Base-by-base conservation (phyloP, 1,139 yeast species). In the Tardiomyces digboiensis region DNA sequence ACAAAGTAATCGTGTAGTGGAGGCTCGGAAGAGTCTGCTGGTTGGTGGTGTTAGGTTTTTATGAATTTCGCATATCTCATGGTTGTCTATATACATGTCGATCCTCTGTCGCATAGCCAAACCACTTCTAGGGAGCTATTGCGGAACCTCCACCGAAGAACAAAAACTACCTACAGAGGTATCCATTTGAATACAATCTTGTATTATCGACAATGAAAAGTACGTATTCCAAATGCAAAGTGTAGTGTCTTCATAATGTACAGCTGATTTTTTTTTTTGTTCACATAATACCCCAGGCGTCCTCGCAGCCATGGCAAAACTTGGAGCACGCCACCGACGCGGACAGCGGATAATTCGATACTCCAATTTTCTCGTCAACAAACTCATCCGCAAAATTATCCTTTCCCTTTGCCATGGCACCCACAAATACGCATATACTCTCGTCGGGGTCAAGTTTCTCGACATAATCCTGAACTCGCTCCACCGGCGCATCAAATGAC, bases 401-500 rank as follows among this genome's bases (percentile, higher is more conserved):
- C 62, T 84, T 84, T 60, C 98, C 98, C 66, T 97, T 80, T 21
- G 98, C 98, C 97, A 91, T 91, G 43, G 98, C 96, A 61, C 98
- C 98, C 41, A 91, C 97, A 65, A 91, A 91, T 22, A 91, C 97
- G 73, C 98, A 91, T 56, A 91, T 82, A 61, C 96, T 85, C 67
- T 91, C 96, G 60, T 87, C 94, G 2, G 79, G 81, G 54, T 80
- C 95, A 55, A 91, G 71, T 45, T 82, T 82, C 38, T 70, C 68
- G 39, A 89, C 91, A 62, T 86, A 89, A 60, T 88, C 95, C 65
- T 88, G 95, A 12, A 88, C 96, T 56, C 88, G 75, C 55, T 77
- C 77, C 41, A 91, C 84, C 51, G 86, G 82, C 13, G 97, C 94
- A 60, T 91, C 98, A 55, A 85, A 87, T n/a, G 96, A 85, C 52